Base-by-base conservation (phyloP, 169 alveolate species). In the Eimeria tenella region DNA sequence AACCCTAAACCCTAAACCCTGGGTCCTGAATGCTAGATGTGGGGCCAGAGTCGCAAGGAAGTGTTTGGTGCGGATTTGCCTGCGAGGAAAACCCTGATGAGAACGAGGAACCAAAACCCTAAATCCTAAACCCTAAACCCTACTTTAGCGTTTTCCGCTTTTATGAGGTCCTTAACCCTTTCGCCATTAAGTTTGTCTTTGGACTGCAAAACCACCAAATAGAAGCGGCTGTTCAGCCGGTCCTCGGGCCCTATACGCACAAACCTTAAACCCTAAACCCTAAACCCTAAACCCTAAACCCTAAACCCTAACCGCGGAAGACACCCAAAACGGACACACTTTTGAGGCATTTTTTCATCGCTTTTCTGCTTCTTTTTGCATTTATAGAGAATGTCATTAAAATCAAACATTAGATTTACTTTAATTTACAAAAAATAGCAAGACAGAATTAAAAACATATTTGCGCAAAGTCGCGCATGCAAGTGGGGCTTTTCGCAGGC, bases 81-180 rank as follows among this genome's bases (percentile, higher is more conserved):
- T 31, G 42, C 4, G 42, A 31, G 42, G 23, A 21, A 74, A 74
- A 74, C 77, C 52, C 77, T 68, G 8, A 21, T 23, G 42, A 31
- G 42, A 31, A 31, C 42, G 42, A 31, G 42, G 42, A 31, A 31
- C 42, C 42, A 3, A 71, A 71, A 13, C 77, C 77, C 50, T 68
- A 68, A 21, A 71, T 53, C 53, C 56, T 71, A 68, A 68, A 68
- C 77, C 81, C 56, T 71, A 71, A 31, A 90, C 97, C 98, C 19
- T 31, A 31, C 42, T 31, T 31, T 31, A 0, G 42, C 93, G 52
- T 86, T 86, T 21, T 63, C 31, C n/a, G 50, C 42, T 42, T 86
- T 68, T 70, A 68, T 68, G 11, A 65, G 42, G 42, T 86, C 86
- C 56, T 86, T 65, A 65, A 68, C 93, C 8, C 93, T 21, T 50